phyloP scores from a whole-genome alignment of 2,329 filamentous ascomycete species.

The Fusarium dlaminii region DNA sequence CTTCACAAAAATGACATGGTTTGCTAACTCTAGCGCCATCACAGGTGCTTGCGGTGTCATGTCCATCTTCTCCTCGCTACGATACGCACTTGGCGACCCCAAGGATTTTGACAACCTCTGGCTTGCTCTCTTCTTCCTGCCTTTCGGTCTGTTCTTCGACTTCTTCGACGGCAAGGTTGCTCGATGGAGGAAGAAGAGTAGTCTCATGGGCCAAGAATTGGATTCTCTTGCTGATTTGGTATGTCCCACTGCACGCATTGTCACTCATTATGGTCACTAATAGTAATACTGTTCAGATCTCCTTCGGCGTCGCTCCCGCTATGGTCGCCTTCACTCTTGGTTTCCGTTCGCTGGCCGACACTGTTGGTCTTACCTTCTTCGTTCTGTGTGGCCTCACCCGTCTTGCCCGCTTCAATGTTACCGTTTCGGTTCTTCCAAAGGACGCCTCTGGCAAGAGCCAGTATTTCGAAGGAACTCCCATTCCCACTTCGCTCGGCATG shows the following conservation, averaged over 20 bases:
- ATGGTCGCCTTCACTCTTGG: slow-evolving; percentile 89
- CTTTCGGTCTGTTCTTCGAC: slow-evolving; percentile 95
- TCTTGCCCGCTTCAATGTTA: slow-evolving; percentile 97
- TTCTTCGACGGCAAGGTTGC: slow-evolving; percentile 98
- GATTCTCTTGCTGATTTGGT: slow-evolving; percentile 96
- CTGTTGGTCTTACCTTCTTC: slow-evolving; percentile 83
- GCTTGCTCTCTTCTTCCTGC: slow-evolving; percentile 85
- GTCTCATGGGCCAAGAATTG: slow-evolving; percentile 96
- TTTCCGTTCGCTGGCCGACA: slow-evolving; percentile 84
- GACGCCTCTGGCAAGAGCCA: slow-evolving; percentile 89
- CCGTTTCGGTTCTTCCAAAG: slow-evolving; percentile 87
- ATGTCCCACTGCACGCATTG: slow-evolving; percentile 47
- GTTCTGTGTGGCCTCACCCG: slow-evolving; percentile 94
- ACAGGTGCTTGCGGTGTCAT: slow-evolving; percentile 85
- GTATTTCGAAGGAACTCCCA: slow-evolving; percentile 97
- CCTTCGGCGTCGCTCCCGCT: slow-evolving; percentile 92
- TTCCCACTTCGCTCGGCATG: slow-evolving; percentile 86
- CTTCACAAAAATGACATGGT: background rate
- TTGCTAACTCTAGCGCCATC: slow-evolving; percentile 8
- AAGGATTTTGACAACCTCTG: slow-evolving; percentile 76
- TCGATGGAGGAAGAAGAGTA: slow-evolving; percentile 95
- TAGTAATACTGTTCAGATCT: slow-evolving; percentile 69
- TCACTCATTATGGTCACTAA: slow-evolving; percentile 9
- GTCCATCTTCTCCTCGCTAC: slow-evolving; percentile 94
- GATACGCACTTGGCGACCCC: slow-evolving; percentile 84